Conservation (phyloP, 805 yeast species). For the Yamadazyma philogaea region DNA sequence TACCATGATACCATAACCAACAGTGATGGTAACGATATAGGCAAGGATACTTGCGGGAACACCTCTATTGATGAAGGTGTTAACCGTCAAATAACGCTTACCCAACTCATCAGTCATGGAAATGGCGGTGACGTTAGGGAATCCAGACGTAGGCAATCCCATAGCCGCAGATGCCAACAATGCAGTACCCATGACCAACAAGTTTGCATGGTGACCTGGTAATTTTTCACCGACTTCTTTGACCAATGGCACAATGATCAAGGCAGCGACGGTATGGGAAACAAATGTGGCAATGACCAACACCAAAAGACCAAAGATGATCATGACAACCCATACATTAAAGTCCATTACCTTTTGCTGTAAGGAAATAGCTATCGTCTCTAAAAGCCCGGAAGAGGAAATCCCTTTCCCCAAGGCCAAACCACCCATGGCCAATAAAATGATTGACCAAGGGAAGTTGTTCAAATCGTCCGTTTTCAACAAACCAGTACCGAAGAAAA, state of each 20-base stretch:
- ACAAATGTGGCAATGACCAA: slow-evolving; percentile 43
- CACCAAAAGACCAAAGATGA: slow-evolving; percentile 43
- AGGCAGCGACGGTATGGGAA: slow-evolving; percentile 44
- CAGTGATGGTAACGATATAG: slow-evolving; percentile 30
- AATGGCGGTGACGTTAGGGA: slow-evolving; percentile 44
- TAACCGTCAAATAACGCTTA: slow-evolving; percentile 37
- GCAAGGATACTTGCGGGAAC: slow-evolving; percentile 41
- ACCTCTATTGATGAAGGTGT: slow-evolving; percentile 41
- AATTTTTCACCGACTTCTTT: slow-evolving; percentile 38
- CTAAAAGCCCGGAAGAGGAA: slow-evolving; percentile 46
- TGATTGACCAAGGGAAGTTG: slow-evolving; percentile 55
- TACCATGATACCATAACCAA: slow-evolving; percentile 42
- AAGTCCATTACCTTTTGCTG: slow-evolving; percentile 40
- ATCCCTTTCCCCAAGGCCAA: slow-evolving; percentile 52
- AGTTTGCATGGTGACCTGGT: slow-evolving; percentile 35
- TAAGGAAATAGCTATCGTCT: slow-evolving; percentile 45
- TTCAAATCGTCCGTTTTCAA: slow-evolving; percentile 47
- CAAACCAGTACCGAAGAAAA: slow-evolving; percentile 50
- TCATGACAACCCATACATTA: slow-evolving; percentile 42
- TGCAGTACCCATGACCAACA: slow-evolving; percentile 42
- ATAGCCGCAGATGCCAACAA: slow-evolving; percentile 42
- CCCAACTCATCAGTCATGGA: slow-evolving; percentile 44
- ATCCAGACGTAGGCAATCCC: slow-evolving; percentile 46
- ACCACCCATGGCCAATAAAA: slow-evolving; percentile 55
- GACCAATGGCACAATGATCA: slow-evolving; percentile 41